Base-by-base conservation (phyloP, 1,284 basidiomycete species). In the Butyriboletus appendiculatus region DNA sequence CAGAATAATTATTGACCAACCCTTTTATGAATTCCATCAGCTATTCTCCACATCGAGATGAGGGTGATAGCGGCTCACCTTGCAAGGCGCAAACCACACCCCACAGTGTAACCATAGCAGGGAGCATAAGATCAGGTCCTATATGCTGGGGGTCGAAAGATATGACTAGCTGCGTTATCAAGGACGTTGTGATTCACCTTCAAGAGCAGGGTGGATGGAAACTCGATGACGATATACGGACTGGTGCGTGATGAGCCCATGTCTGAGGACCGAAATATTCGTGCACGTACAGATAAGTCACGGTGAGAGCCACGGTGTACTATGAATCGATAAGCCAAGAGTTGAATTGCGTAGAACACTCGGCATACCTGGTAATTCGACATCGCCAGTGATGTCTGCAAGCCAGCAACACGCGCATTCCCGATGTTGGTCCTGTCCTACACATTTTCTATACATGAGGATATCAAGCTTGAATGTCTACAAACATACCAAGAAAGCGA, bases 351-450 rank as follows among this genome's bases (percentile, higher is more conserved):
- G 24, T 24, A 8, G 6, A 24, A 6, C 24, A 6, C 24, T 24
- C 24, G 24, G 5, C 24, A 24, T 24, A 24, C 24, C 24, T 24
- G 24, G 24, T 24, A 24, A 45, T 81, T 76, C 3, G 76, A 74
- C 70, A 86, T 75, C 14, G 69, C 62, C 22, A 88, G 70, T 33
- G 81, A 75, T 40, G 68, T 76, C 59, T 82, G 78, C 32, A 86
- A 67, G 6, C 84, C 84, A 11, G 82, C 84, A 0, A 86, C 73
- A 1, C 78, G 75, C 15, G 85, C 84, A 62, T 86, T 86, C 4
- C 76, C 78, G 26, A 85, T 75, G 57, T 84, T 85, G 2, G 77
- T 76, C 39, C 75, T 62, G 34, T 67, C 66, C 66, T 68, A 45
- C 16, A 34, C 8, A 48, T n/a, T 7, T 5, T 32, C 2, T 11